Base-by-base conservation (phyloP, 306 rosid species). In the Albizia julibrissin region DNA sequence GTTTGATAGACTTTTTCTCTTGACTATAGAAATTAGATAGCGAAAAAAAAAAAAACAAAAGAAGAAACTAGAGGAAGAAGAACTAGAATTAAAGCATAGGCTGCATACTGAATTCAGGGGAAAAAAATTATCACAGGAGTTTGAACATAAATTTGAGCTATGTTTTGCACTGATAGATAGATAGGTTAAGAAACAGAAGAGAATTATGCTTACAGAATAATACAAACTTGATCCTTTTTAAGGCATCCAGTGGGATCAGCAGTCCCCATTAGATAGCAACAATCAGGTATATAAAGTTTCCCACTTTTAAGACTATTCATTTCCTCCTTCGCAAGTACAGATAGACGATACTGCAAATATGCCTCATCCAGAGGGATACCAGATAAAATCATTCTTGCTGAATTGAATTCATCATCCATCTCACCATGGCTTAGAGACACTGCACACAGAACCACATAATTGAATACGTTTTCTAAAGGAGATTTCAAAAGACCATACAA, bases 351-450 rank as follows among this genome's bases (percentile, higher is more conserved):
- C 74, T 85, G 91, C 86, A 94, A 76, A 85, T 33, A 87, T 13
- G 98, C 81, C 79, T 94, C 98, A 29, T 94, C 94, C 22, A 92
- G 91, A 79, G 96, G 93, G 80, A 92, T 83, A 50, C 94, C 97
- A 44, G 82, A 83, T 77, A 84, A 86, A 81, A 94, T 87, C 98
- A 94, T 94, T 74, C 78, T 90, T 8, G 89, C 83, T 0, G 81
- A 84, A 37, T 4, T 77, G 67, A 72, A 90, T n/a, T 89, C 89
- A 80, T 94, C 97, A 78, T 94, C 98, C 71, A 89, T 81, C 33
- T 75, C 89, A 13, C 92, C 97, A 24, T 80, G 14, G 80, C 66
- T 84, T 52, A 87, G 42, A 24, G 89, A 68, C 72, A 84, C 98
- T 94, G 96, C 68, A 80, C 21, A 75, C 34, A 72, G 75, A 70